Evolutionary conservation across 2,329 filamentous ascomycete genomes (phyloP).

Genomic region (Macrophomina phaseolina): DNA sequence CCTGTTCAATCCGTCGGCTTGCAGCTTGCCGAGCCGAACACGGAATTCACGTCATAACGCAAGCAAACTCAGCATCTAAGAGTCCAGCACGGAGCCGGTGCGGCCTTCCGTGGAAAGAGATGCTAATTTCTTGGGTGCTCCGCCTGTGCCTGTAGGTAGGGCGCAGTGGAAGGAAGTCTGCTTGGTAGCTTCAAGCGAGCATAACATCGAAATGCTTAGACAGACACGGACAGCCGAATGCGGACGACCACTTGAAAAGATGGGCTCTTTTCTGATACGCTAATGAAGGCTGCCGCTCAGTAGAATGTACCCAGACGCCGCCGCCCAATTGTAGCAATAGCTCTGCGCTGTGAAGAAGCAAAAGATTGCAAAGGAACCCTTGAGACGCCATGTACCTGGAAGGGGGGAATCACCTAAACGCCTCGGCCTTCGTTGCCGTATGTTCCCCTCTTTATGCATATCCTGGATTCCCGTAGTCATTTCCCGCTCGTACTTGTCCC

Average conservation of each 20-base stretch:
- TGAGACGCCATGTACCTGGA: neutral
- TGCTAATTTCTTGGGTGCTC: too few species aligned
- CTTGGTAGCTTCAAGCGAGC: too few species aligned
- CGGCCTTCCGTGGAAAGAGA: too few species aligned
- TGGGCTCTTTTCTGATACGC: neutral
- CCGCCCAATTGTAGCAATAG: constrained; percentile 1
- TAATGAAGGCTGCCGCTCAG: neutral
- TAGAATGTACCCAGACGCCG: neutral
- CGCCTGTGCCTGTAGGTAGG: too few species aligned
- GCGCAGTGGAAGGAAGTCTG: too few species aligned
- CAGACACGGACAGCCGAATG: too few species aligned
- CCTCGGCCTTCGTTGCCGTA: constrained; percentile 1
- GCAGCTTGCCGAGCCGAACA: neutral
- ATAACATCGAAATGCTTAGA: too few species aligned
- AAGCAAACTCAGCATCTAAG: too few species aligned
- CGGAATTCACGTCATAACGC: too few species aligned
- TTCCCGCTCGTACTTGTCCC: neutral
- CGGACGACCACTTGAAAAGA: too few species aligned
- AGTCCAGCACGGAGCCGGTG: too few species aligned
- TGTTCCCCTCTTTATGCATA: constrained; percentile 14
- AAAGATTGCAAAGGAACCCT: neutral
- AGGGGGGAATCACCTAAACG: neutral
- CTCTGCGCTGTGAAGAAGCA: neutral
- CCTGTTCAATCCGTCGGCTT: neutral
- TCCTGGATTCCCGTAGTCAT: constrained; percentile 2